Base-by-base conservation (phyloP, 2,329 filamentous ascomycete genomes). In the Capronia americana region DNA sequence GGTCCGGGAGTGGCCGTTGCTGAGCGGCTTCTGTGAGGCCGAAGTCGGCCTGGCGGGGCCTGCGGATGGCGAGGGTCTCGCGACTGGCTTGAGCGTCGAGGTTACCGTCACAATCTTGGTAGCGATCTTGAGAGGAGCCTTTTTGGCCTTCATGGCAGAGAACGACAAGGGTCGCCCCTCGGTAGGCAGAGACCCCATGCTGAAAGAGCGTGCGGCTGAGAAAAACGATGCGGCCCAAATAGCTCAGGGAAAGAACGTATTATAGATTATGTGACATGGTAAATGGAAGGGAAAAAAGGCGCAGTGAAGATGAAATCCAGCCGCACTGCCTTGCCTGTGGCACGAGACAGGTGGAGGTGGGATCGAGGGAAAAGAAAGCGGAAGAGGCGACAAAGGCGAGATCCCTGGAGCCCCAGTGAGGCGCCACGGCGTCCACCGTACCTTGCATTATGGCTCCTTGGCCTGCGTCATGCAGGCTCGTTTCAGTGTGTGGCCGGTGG, bases 101-200 rank as follows among this genome's bases (percentile, higher is more conserved):
- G 46, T 44, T 1, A 70, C 61, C 24, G 68, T 64, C 48, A 69
- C 67, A 17, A 65, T 53, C 46, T 69, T 71, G 6, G 69, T 71
- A n/a, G 64, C 65, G 32, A 71, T 68, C 54, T 68, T 69, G 23
- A 65, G 67, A 57, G 67, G 54, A 20, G 64, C 65, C 60, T 71
- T 71, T 56, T 66, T 71, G 28, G 62, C 65, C 46, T 69, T 71
- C 54, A 71, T 53, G 30, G 67, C 59, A 30, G 65, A 63, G 50
- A 71, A 65, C 30, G 67, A 69, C 67, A 68, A 63, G 65, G 65
- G 67, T 57, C 55, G 57, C 51, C 61, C 55, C 46, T 70, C 66
- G 50, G 65, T 53, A 30, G 65, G 61, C 41, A 70, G n/a, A 24
- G 66, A 57, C 23, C 63, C 61, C 68, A 68, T 68, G 23, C 20